A percentile compares a stretch with the other conserved stretches of the same genome.
Evolutionary conservation across 345 rosid genomes (phyloP).

Genomic region (Noccaea bulbosa): DNA sequence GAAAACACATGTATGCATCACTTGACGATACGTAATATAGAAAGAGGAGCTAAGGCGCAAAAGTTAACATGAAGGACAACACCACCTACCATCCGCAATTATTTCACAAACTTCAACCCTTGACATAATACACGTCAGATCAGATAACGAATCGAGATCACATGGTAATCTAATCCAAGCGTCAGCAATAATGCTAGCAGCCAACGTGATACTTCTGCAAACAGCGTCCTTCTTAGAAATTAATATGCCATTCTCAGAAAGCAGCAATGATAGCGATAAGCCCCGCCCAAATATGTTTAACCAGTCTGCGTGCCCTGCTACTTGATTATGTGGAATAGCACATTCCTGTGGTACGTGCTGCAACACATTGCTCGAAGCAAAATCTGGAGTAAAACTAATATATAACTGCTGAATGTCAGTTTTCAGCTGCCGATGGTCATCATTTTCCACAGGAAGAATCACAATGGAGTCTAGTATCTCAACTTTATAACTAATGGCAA

Average conservation of each 20-base stretch:
- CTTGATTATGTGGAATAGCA: constrained; percentile 55
- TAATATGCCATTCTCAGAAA: constrained; percentile 50
- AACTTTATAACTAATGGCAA: constrained; percentile 57
- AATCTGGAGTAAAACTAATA: constrained; percentile 51
- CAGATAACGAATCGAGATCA: constrained; percentile 47
- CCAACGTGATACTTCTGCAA: constrained; percentile 49
- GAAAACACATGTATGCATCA: constrained; percentile 27
- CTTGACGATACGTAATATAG: constrained; percentile 8
- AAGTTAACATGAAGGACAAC: constrained; percentile 26
- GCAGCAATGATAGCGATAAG: constrained; percentile 55
- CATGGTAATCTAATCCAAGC: constrained; percentile 80
- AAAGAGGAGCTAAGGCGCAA: constrained; percentile 15
- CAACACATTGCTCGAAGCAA: constrained; percentile 48
- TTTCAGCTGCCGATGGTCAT: constrained; percentile 57
- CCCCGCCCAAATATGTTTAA: constrained; percentile 74
- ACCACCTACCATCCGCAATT: constrained; percentile 65
- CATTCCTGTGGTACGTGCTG: constrained; percentile 61
- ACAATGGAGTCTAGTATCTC: constrained; percentile 75
- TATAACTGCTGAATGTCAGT: constrained; percentile 60
- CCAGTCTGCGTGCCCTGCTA: constrained; percentile 51
- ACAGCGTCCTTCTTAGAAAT: constrained; percentile 41
- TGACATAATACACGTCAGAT: constrained; percentile 64
- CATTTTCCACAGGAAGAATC: constrained; percentile 59
- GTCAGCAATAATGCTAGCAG: constrained; percentile 63
- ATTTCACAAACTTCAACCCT: constrained; percentile 62